Conservation (phyloP, 371 early-diverging fungal genomes). For the Capniomyces stellatus region DNA sequence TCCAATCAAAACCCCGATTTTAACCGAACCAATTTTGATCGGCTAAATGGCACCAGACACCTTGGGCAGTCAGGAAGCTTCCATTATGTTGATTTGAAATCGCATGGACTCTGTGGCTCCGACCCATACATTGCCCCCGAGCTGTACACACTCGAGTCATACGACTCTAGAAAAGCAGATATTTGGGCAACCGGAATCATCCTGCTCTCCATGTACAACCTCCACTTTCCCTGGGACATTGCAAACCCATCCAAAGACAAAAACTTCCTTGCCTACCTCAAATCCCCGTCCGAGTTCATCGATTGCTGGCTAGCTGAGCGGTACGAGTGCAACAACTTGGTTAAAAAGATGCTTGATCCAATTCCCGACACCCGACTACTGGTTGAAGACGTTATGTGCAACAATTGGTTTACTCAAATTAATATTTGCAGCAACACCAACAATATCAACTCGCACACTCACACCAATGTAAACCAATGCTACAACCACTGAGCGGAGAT, state of each 20-base stretch:
- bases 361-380: neutral
- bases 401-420: too few relatives aligned
- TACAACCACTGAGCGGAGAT: too few relatives aligned
- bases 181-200: conserved; percentile 56
- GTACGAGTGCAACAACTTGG: neutral
- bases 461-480: too few relatives aligned
- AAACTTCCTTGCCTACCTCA: neutral
- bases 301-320: neutral
- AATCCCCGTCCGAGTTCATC: neutral
- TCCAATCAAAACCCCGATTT: too few relatives aligned
- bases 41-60: neutral
- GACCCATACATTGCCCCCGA: conserved; percentile 89
- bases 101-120: conserved; percentile 62
- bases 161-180: conserved; percentile 40
- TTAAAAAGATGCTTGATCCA: neutral
- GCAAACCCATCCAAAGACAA: conserved; percentile 6
- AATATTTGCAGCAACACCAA: too few relatives aligned
- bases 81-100: conserved; percentile 26
- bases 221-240: conserved; percentile 45
- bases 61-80: neutral
- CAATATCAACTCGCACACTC: too few relatives aligned
- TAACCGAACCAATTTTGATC: too few relatives aligned
- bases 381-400: too few relatives aligned
- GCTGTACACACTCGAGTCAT: conserved; percentile 32
- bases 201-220: conserved; percentile 43